Percentiles rank a stretch among this genome's conserved stretches.
These are phyloP conservation scores for Neofusicoccum sp. DNA, from an alignment of 2,329 filamentous ascomycete genomes.

Conservation along the genomic window DNA sequence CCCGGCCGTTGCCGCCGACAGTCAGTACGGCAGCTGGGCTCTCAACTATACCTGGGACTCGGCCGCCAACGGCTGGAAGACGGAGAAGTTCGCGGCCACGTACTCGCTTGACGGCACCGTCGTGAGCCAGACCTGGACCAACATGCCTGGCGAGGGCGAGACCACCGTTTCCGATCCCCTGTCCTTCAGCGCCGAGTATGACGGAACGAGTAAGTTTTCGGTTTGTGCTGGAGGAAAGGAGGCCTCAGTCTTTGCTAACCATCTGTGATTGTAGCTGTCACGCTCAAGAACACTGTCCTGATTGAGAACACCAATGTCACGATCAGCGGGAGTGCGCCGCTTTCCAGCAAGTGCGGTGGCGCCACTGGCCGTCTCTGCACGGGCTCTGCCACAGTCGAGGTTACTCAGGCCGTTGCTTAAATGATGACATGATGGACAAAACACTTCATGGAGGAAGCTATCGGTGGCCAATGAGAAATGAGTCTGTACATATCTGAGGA, in stretches of 20 bases:
- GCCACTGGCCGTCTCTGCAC: not conserved
- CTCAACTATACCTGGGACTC: not conserved
- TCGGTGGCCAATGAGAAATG: too few species aligned
- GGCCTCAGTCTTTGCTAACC: not conserved
- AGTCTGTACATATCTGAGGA: too few species aligned
- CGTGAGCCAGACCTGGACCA: not conserved
- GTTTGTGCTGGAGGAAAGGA: not conserved
- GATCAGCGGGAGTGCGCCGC: not conserved
- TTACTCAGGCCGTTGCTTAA: conserved; percentile 1
- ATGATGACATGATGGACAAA: not conserved
- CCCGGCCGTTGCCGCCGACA: not conserved
- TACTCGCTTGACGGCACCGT: not conserved
- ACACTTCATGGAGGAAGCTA: too few species aligned
- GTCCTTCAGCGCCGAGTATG: not conserved
- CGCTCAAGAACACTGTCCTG: not conserved
- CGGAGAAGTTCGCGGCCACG: not conserved
- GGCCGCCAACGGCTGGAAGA: not conserved
- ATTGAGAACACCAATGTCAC: not conserved
- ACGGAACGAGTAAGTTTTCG: not conserved
- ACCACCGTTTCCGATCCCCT: not conserved
- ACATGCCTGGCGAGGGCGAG: not conserved
- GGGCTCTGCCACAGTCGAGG: not conserved
- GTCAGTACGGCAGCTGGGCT: conserved; percentile 9
- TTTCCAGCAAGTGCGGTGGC: not conserved
- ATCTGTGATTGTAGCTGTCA: not conserved